phyloP scores from a whole-genome alignment of 257 asterid genomes.

The Linderniella brevidens region DNA sequence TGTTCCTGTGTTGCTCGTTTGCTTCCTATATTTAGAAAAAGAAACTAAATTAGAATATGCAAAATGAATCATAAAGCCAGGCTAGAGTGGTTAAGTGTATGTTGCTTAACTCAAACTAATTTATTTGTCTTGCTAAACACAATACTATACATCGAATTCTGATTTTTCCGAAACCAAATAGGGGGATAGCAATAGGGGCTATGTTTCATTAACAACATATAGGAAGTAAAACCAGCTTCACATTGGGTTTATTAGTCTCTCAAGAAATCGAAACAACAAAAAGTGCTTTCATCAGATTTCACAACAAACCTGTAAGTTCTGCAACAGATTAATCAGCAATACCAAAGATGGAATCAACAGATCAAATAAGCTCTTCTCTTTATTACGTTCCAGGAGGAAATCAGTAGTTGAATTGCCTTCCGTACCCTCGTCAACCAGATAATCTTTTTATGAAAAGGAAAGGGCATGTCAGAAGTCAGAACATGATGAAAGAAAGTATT shows the following conservation, averaged over 20 bases:
- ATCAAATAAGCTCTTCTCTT: slow-evolving; percentile 76
- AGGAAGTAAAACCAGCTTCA: too few relatives aligned
- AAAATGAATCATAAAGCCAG: too few relatives aligned
- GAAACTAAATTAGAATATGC: not conserved
- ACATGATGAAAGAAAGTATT: too few relatives aligned
- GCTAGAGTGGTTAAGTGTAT: too few relatives aligned
- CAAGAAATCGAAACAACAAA: not conserved
- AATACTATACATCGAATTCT: too few relatives aligned
- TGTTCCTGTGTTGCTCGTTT: slow-evolving; percentile 90
- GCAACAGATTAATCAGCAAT: slow-evolving; percentile 67
- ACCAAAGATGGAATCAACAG: slow-evolving; percentile 73
- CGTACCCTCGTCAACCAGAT: slow-evolving; percentile 88
- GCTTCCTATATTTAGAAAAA: slow-evolving; percentile 38
- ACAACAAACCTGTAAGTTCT: slow-evolving; percentile 52
- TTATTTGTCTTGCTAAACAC: too few relatives aligned
- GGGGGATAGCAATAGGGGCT: too few relatives aligned
- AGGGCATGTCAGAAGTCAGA: too few relatives aligned
- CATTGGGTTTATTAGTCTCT: too few relatives aligned
- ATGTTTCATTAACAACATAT: too few relatives aligned
- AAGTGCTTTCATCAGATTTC: not conserved
- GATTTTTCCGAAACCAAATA: too few relatives aligned
- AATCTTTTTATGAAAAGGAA: slow-evolving; percentile 43
- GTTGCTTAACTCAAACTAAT: too few relatives aligned
- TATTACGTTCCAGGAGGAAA: slow-evolving; percentile 79
- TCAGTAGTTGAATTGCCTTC: slow-evolving; percentile 90